Conservation (phyloP, 441 rosid species). For the Mallotus japonicus region DNA sequence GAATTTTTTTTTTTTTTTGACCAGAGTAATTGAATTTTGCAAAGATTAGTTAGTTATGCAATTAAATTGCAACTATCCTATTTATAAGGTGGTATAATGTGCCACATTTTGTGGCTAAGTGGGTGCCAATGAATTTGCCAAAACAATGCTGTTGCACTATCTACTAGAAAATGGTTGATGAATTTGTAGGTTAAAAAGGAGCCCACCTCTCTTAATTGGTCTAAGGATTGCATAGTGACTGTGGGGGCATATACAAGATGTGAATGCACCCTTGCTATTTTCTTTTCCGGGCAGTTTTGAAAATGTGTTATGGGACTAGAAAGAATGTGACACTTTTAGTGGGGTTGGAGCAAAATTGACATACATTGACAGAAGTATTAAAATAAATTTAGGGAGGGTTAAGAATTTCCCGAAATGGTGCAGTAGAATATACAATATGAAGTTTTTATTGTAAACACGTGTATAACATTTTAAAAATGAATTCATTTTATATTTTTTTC, state of each 20-base stretch:
- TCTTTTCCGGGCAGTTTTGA: neutral
- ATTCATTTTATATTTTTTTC: too few species aligned
- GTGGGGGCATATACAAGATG: neutral
- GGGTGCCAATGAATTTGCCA: neutral
- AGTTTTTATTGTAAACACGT: too few species aligned
- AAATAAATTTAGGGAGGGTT: neutral
- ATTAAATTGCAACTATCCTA: neutral
- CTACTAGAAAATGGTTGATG: neutral
- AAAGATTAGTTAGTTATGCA: neutral
- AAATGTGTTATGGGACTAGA: neutral
- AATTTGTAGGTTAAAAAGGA: neutral
- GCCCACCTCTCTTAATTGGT: neutral
- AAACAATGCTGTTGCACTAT: neutral
- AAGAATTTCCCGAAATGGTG: too few species aligned
- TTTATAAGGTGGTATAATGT: neutral
- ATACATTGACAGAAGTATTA: neutral
- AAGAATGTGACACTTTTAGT: conserved; percentile 8
- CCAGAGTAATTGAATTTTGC: neutral
- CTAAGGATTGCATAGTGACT: neutral
- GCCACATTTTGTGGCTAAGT: neutral
- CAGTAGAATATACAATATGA: too few species aligned
- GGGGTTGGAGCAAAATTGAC: conserved; percentile 17
- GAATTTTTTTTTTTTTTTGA: too few species aligned
- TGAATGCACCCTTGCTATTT: neutral
- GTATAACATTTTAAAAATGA: too few species aligned